Base-by-base conservation (phyloP, 257 asterid genomes). In the Capsicum pubescens region DNA sequence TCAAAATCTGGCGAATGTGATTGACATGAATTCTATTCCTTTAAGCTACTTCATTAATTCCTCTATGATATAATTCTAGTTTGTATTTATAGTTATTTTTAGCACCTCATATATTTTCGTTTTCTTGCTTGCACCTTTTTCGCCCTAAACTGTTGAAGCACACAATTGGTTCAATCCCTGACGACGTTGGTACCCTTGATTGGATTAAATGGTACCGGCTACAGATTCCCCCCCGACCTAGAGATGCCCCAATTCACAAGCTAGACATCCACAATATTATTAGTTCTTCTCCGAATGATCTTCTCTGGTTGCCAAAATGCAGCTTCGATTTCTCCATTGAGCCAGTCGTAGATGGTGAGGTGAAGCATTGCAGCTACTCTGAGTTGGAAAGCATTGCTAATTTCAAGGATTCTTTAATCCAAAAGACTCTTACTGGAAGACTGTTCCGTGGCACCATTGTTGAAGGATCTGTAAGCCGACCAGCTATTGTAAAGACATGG, bases 361-460 rank as follows among this genome's bases (percentile, higher is more conserved):
- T 2, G 2, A 42, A 70, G 35, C 35, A 42, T 70, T 70, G 35
- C 55, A 70, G 56, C 79, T 70, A 42, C 56, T 35, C 74, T 4
- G 48, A 67, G 50, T 35, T 67, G 74, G 11, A 67, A 3, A 3
- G 1, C 3, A 54, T 78, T n/a, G 55, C 50, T 54, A 15, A 13
- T 52, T 55, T 26, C 67, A 54, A 78, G 67, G 2, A 7, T 26
- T 8, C 14, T 8, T 12, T 3, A 61, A 61, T 54, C 7, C 19
- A 15, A 36, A 3, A 35, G 21, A 56, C 48, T 21, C 26, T 21
- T 48, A 10, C 42, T 9, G 36, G 81, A 74, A 19, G 16, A 74
- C 26, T 74, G 60, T 74, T 55, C 46, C 61, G 10, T 4, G 82
- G 82, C 61, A 78, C 52, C 67, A 78, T 78, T 78, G 67, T 5